Evolutionary conservation across 768 basidiomycete genomes (phyloP).

Genomic region (Boletus speciosus): DNA sequence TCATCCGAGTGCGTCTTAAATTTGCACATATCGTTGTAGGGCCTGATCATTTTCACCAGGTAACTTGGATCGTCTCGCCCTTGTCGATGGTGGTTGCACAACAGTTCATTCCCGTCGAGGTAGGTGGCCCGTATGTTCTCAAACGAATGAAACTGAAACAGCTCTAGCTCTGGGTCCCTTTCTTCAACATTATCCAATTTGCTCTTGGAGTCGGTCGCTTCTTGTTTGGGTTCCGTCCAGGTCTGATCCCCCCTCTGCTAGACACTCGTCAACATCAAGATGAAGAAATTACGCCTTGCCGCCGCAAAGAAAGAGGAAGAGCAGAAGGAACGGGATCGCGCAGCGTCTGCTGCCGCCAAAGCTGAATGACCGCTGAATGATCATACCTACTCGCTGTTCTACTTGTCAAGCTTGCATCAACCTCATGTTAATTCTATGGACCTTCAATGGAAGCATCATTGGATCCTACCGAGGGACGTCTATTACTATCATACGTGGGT

Average conservation of each 20-base stretch:
- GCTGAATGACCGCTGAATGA: conserved; percentile 14
- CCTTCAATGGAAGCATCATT: not conserved
- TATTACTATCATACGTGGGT: conserved; percentile 35
- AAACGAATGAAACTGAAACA: conserved; percentile 1
- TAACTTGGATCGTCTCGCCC: conserved; percentile 79
- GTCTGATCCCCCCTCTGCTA: conserved; percentile 23
- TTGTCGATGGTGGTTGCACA: conserved; percentile 73
- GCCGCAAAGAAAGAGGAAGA: conserved; percentile 48
- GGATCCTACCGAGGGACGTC: conserved; percentile 11
- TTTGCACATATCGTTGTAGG: not conserved
- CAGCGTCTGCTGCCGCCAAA: conserved; percentile 18
- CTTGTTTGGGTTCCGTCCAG: not conserved
- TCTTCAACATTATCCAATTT: conserved; percentile 79
- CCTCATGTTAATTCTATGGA: conserved; percentile 14
- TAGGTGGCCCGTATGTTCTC: conserved; percentile 28
- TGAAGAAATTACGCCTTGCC: conserved; percentile 60
- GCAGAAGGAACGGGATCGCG: conserved; percentile 34
- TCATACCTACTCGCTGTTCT: conserved; percentile 12
- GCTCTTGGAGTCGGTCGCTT: conserved; percentile 58
- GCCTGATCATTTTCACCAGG: conserved; percentile 38
- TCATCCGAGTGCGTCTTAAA: conserved; percentile 55
- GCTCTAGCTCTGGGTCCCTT: conserved; percentile 79
- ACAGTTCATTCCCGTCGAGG: conserved; percentile 73
- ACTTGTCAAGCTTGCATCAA: not conserved
- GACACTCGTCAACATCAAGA: conserved; percentile 73